These are phyloP conservation scores for Erythrobasidium yunnanense DNA, from an alignment of 768 basidiomycete species.

Conservation along the genomic window DNA sequence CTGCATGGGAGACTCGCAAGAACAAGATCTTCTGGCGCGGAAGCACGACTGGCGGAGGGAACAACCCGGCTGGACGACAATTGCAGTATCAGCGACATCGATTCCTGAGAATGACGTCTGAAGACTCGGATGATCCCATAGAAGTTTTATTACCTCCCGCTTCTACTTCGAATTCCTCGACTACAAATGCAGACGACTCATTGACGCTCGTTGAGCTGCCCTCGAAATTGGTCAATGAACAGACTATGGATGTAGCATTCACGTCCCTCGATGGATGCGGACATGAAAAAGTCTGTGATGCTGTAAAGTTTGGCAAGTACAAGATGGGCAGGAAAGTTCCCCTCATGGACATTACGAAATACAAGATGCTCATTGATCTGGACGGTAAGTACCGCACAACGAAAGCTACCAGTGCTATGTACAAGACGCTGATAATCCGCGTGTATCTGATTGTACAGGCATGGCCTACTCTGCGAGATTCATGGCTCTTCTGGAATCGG, in stretches of 20 bases:
- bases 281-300: constrained; percentile 22
- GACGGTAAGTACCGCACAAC: constrained; percentile 9
- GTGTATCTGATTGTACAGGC: constrained; percentile 4
- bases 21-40: constrained; percentile 27
- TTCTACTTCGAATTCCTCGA: too few relatives aligned
- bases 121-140: constrained; percentile 1
- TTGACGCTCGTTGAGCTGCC: constrained; percentile 14
- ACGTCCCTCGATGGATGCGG: constrained; percentile 25
- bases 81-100: constrained; percentile 23
- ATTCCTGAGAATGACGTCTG: constrained; percentile 10
- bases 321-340: constrained; percentile 19
- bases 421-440: too few relatives aligned
- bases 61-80: constrained; percentile 24
- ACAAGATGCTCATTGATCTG: constrained; percentile 26
- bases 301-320: constrained; percentile 1
- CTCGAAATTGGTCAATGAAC: not conserved
- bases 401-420: too few relatives aligned
- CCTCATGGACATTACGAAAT: constrained; percentile 23
- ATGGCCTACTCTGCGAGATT: constrained; percentile 28
- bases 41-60: constrained; percentile 21
- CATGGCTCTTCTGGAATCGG: constrained; percentile 19
- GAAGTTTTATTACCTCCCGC: constrained; percentile 2
- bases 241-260: constrained; percentile 22
- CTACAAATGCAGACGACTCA: not conserved
- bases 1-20: constrained; percentile 11